A percentile compares a stretch with the other conserved stretches of the same genome.
Conservation (phyloP, 2,329 filamentous ascomycete genomes). For the Pyrenophora teres region DNA sequence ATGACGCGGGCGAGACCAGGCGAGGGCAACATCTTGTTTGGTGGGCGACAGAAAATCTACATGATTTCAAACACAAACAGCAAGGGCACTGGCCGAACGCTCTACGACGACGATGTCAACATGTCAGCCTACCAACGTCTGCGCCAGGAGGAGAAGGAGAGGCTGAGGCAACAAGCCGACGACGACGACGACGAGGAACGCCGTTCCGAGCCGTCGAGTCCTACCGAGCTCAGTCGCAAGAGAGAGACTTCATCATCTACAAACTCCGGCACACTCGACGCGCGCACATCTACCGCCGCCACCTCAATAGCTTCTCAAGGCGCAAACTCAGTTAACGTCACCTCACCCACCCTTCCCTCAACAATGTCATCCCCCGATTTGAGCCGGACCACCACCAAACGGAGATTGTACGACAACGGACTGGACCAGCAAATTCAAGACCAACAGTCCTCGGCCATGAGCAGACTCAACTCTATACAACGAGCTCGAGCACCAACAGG, state of each 20-base stretch:
- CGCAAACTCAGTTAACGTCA: constrained; percentile 42
- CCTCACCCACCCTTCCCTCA: constrained; percentile 35
- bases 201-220: constrained; percentile 54
- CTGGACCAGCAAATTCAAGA: constrained; percentile 79
- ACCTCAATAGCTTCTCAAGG: constrained; percentile 83
- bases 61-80: constrained; percentile 67
- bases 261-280: constrained; percentile 69
- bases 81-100: constrained; percentile 58
- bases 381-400: constrained; percentile 71
- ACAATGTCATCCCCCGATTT: constrained; percentile 47
- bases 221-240: constrained; percentile 69
- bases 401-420: constrained; percentile 81
- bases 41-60: constrained; percentile 93
- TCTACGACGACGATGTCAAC: constrained; percentile 88
- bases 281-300: constrained; percentile 79
- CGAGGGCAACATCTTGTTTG: constrained; percentile 92
- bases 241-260: constrained; percentile 86
- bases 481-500: constrained; percentile 58
- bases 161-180: constrained; percentile 26
- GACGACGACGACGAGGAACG: constrained; percentile 43
- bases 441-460: constrained; percentile 75
- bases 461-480: constrained; percentile 78
- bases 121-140: constrained; percentile 83
- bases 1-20: constrained; percentile 81
- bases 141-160: constrained; percentile 61